Base-by-base conservation (phyloP, 129 eudicot genomes). In the Flaveria brownii region DNA sequence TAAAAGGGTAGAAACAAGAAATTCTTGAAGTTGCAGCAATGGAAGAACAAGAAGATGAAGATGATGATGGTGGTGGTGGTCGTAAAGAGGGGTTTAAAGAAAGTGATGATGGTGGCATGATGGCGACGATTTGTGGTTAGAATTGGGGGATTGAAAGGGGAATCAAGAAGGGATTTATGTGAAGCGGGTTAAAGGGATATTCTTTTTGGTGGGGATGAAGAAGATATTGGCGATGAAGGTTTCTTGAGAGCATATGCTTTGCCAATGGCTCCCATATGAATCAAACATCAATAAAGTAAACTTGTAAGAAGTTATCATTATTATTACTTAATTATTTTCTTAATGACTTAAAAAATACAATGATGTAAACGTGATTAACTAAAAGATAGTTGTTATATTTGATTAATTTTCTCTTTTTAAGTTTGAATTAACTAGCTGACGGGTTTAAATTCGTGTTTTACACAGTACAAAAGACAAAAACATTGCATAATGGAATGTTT, bases 81-180 rank as follows among this genome's bases (percentile, higher is more conserved):
- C 77, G 57, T 66, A 81, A 84, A 74, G 72, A 67, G 16, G 85
- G 84, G 78, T 82, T 89, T 82, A 82, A 74, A 62, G 88, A 89
- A 83, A 92, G 78, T 49, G 94, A 68, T 41, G 82, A 74, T 33
- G 81, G 63, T 62, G 78, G 41, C 92, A 91, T 88, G 83, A 43
- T 78, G 70, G 54, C 64, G 68, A 57, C 52, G 22, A 18, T 16
- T 28, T 15, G 54, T 46, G 30, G 23, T 17, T 68, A 42, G 71
- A 20, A 30, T 14, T 36, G 70, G 50, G 69, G 80, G 64, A 72
- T 28, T 41, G 33, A 39, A 54, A 55, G 36, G 79, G 71, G 16
- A 8, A 16, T 52, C 9, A 36, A 36, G 41, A 36, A 36, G 41
- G 41, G 9, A 56, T 73, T 17, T 26, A 65, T 66, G 69, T 46